These are phyloP conservation scores for Cyclotella atomus DNA, from an alignment of 108 stramenopile genomes.

Conservation along the genomic window DNA sequence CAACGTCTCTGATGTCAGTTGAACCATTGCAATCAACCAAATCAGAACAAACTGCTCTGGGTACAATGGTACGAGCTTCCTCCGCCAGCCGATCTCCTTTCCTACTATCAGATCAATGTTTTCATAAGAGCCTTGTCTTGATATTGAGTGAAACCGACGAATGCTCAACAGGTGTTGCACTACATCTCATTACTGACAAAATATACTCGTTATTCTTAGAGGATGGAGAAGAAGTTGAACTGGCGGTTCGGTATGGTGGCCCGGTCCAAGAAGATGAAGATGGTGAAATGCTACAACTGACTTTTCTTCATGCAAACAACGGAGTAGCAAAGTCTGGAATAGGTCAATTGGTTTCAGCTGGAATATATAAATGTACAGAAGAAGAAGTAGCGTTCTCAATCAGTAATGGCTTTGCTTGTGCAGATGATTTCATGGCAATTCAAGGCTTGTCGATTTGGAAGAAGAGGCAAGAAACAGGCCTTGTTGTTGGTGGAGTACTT, in stretches of 20 bases:
- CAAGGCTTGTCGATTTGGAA: slow-evolving; percentile 68
- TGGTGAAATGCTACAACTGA: slow-evolving; percentile 20
- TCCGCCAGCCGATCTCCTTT: slow-evolving; percentile 58
- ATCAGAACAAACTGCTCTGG: slow-evolving; percentile 27
- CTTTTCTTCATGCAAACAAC: slow-evolving; percentile 53
- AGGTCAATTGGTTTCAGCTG: slow-evolving; percentile 38
- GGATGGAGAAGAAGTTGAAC: slow-evolving; percentile 5
- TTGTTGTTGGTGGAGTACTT: slow-evolving; percentile 28
- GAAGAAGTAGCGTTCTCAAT: slow-evolving; percentile 51
- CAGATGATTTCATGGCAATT: slow-evolving; percentile 58
- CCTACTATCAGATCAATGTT: slow-evolving; percentile 61
- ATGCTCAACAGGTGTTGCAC: slow-evolving; percentile 52
- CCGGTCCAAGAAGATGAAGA: slow-evolving; percentile 30
- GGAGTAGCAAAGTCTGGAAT: slow-evolving; percentile 31
- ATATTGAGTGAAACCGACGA: slow-evolving; percentile 61
- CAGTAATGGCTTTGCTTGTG: slow-evolving; percentile 29
- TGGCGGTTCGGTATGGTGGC: slow-evolving; percentile 68
- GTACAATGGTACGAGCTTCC: slow-evolving; percentile 64
- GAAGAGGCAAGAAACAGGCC: slow-evolving; percentile 1
- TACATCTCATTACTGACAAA: slow-evolving; percentile 59
- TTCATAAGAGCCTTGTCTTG: slow-evolving; percentile 65
- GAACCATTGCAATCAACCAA: background rate
- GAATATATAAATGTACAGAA: slow-evolving; percentile 40
- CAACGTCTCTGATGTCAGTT: slow-evolving; percentile 28
- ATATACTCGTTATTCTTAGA: slow-evolving; percentile 31